Conservation (phyloP, 2,329 filamentous ascomycete species). For the Beauveria sp. region DNA sequence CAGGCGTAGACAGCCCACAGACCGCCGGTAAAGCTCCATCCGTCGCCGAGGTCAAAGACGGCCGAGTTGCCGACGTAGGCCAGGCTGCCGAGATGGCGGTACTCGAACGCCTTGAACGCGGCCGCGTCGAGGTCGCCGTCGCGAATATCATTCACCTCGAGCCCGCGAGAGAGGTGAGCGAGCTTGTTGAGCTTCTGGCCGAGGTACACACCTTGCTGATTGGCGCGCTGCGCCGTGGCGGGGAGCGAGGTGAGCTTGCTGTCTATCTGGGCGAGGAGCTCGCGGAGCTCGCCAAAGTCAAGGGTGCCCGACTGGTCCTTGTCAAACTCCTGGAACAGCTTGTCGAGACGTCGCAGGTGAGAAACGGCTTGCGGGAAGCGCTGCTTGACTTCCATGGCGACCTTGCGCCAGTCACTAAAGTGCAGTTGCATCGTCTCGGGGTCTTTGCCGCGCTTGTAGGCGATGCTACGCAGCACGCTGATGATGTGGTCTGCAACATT, state of each 20-base stretch:
- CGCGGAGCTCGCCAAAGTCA: slow-evolving; percentile 84
- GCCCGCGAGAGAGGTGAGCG: slow-evolving; percentile 65
- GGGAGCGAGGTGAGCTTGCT: slow-evolving; percentile 88
- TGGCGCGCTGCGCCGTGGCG: slow-evolving; percentile 89
- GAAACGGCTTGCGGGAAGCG: slow-evolving; percentile 85
- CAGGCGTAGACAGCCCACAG: slow-evolving; percentile 92
- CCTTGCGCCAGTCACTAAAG: slow-evolving; percentile 79
- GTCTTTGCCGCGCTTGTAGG: slow-evolving; percentile 87
- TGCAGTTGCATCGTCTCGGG: slow-evolving; percentile 80
- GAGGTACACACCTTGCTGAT: slow-evolving; percentile 91
- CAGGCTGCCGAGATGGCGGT: slow-evolving; percentile 81
- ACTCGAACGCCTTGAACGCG: slow-evolving; percentile 90
- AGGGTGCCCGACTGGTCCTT: slow-evolving; percentile 87
- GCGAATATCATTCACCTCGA: slow-evolving; percentile 70
- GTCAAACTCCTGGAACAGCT: slow-evolving; percentile 86
- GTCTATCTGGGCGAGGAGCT: slow-evolving; percentile 88
- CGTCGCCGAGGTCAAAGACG: slow-evolving; percentile 80
- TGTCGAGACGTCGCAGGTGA: slow-evolving; percentile 83
- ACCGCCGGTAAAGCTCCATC: slow-evolving; percentile 71
- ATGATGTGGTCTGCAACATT: slow-evolving; percentile 90
- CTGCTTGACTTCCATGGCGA: slow-evolving; percentile 76
- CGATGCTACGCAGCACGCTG: slow-evolving; percentile 78
- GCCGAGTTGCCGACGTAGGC: slow-evolving; percentile 96
- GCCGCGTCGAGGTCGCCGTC: slow-evolving; percentile 89
- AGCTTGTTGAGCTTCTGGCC: slow-evolving; percentile 92